These are phyloP conservation scores for Letharia columbiana DNA, from an alignment of 495 filamentous ascomycete species.

Conservation along the genomic window DNA sequence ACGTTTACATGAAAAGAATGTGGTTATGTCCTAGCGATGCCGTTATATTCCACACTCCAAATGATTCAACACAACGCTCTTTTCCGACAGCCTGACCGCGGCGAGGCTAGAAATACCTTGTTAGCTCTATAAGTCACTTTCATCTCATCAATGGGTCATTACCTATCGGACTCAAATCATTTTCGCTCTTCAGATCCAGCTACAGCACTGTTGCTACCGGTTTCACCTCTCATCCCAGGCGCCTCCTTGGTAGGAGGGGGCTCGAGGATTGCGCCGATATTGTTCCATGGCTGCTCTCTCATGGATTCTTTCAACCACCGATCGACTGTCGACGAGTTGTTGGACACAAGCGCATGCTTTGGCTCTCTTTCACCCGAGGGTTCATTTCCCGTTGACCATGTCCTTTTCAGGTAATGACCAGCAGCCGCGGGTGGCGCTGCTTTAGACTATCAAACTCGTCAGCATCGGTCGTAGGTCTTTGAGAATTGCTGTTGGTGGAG, in stretches of 20 bases:
- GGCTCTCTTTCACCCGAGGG: neutral
- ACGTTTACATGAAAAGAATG: too few relatives aligned
- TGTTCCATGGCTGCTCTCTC: constrained; percentile 4
- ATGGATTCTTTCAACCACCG: neutral
- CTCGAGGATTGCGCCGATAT: neutral
- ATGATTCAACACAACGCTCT: too few relatives aligned
- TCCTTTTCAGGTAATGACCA: neutral
- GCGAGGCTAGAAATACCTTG: too few relatives aligned
- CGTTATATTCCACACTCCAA: too few relatives aligned
- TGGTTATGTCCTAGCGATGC: too few relatives aligned
- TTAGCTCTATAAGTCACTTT: too few relatives aligned
- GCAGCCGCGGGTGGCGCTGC: neutral
- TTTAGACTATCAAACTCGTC: neutral
- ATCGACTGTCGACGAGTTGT: neutral
- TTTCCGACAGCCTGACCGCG: too few relatives aligned
- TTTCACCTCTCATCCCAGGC: neutral
- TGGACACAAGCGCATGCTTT: neutral
- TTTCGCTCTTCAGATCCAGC: neutral
- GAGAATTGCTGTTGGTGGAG: too few relatives aligned
- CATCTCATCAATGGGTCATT: too few relatives aligned
- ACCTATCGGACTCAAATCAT: neutral
- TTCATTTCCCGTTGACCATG: neutral
- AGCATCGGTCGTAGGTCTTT: too few relatives aligned
- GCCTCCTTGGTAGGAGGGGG: neutral
- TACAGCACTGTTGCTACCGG: constrained; percentile 1